Percentiles rank a stretch among this genome's conserved stretches.
phyloP scores from a whole-genome alignment of 2,329 filamentous ascomycete species.

The Monosporascus sp. region DNA sequence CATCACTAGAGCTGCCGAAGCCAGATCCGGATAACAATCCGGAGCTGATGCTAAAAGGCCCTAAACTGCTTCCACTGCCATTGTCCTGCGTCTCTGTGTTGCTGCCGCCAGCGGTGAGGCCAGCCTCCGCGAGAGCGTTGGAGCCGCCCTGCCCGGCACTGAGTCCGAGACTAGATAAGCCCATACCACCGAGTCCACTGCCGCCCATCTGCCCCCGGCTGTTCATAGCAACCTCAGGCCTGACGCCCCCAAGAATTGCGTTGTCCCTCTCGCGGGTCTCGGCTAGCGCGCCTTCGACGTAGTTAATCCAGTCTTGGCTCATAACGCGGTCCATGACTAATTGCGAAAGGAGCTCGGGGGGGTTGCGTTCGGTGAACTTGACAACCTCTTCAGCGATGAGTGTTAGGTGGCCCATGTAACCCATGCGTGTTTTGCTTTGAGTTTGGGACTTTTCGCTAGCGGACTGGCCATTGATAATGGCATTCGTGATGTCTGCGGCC shows the following conservation, averaged over 20 bases:
- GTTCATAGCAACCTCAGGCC: constrained; percentile 82
- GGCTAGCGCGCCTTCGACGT: constrained; percentile 86
- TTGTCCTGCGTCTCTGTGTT: constrained; percentile 61
- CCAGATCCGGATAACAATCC: constrained; percentile 73
- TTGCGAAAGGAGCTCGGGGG: constrained; percentile 79
- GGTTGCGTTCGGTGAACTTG: constrained; percentile 93
- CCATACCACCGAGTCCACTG: constrained; percentile 43
- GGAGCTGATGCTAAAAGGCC: constrained; percentile 66
- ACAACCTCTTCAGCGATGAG: constrained; percentile 97
- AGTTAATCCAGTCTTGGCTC: constrained; percentile 86
- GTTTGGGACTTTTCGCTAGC: constrained; percentile 81
- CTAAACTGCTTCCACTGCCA: constrained; percentile 58
- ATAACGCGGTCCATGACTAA: constrained; percentile 83
- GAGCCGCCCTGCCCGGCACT: constrained; percentile 40
- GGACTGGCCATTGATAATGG: constrained; percentile 86
- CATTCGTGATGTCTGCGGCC: constrained; percentile 79
- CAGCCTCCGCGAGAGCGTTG: constrained; percentile 72
- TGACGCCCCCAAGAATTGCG: constrained; percentile 91
- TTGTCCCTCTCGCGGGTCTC: constrained; percentile 96
- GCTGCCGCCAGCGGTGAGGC: constrained; percentile 60
- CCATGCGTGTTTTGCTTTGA: constrained; percentile 81
- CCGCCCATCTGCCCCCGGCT: constrained; percentile 61
- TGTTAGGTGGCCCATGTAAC: constrained; percentile 95
- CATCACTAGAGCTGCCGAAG: constrained; percentile 91
- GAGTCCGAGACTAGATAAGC: constrained; percentile 41